A percentile compares a stretch with the other conserved stretches of the same genome.
Conservation (phyloP, 208 protist species). For the Leishmania tarentolae region DNA sequence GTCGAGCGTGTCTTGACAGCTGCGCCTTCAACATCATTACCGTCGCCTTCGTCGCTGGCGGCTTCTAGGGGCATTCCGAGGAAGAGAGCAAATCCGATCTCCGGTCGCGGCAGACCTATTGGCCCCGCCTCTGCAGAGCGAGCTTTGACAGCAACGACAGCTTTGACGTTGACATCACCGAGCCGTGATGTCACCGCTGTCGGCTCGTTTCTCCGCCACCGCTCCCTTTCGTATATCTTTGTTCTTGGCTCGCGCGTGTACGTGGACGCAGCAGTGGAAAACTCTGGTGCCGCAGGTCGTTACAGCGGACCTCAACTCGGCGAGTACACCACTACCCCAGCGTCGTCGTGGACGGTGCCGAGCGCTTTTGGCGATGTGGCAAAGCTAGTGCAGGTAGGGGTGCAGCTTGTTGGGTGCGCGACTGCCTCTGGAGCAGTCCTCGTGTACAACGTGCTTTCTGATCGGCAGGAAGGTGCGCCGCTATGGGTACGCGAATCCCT, state of each 20-base stretch:
- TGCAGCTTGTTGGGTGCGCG: constrained; percentile 70
- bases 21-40: background rate
- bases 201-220: constrained; percentile 66
- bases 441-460: constrained; percentile 79
- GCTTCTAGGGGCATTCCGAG: background rate
- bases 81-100: background rate
- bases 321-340: constrained; percentile 67
- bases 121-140: background rate
- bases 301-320: constrained; percentile 43
- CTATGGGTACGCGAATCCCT: constrained; percentile 60
- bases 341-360: constrained; percentile 56
- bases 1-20: constrained; percentile 38
- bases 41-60: constrained; percentile 4
- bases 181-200: constrained; percentile 62
- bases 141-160: background rate
- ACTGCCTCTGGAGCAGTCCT: constrained; percentile 72
- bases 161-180: background rate
- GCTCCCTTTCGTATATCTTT: constrained; percentile 71
- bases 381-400: constrained; percentile 47
- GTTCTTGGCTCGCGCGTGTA: constrained; percentile 48
- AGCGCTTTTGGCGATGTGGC: constrained; percentile 54
- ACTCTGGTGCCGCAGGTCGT: background rate
- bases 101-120: background rate
- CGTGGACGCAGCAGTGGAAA: constrained; percentile 23
- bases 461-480: constrained; percentile 70